These are phyloP conservation scores for Puccinia hordei DNA, from an alignment of 1,284 basidiomycete genomes.

Conservation along the genomic window DNA sequence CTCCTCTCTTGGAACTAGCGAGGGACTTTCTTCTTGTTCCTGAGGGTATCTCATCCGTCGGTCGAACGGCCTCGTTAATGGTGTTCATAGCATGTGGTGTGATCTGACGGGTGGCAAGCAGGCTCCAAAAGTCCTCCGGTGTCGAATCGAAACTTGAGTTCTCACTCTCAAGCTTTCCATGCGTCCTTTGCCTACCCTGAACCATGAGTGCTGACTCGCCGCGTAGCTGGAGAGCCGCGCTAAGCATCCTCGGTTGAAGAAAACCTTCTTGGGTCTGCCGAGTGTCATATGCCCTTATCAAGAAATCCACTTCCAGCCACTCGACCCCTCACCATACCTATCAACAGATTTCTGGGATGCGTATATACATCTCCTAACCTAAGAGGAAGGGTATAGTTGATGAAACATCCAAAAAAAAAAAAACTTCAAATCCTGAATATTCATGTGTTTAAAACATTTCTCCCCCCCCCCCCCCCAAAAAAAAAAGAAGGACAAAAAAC, in stretches of 20 bases:
- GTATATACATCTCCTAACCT: constrained; percentile 13
- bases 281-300: too few relatives aligned
- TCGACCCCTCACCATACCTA: background rate
- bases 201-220: background rate
- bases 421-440: background rate
- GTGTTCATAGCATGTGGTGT: background rate
- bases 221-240: background rate
- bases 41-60: background rate
- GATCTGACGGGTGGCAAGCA: background rate
- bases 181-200: background rate
- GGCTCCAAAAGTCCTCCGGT: background rate
- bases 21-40: background rate
- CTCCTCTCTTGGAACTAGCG: background rate
- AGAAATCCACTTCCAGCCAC: too few relatives aligned
- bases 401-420: too few relatives aligned
- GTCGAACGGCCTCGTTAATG: background rate
- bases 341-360: background rate
- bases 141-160: background rate
- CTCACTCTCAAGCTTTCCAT: background rate
- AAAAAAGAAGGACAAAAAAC: too few relatives aligned
- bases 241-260: background rate
- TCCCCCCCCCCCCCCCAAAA: too few relatives aligned
- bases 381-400: background rate
- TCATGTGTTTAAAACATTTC: background rate
- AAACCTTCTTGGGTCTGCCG: background rate